A percentile compares a stretch with the other conserved stretches of the same genome.
phyloP scores from a whole-genome alignment of 306 rosid species.

The Canavalia ensiformis region DNA sequence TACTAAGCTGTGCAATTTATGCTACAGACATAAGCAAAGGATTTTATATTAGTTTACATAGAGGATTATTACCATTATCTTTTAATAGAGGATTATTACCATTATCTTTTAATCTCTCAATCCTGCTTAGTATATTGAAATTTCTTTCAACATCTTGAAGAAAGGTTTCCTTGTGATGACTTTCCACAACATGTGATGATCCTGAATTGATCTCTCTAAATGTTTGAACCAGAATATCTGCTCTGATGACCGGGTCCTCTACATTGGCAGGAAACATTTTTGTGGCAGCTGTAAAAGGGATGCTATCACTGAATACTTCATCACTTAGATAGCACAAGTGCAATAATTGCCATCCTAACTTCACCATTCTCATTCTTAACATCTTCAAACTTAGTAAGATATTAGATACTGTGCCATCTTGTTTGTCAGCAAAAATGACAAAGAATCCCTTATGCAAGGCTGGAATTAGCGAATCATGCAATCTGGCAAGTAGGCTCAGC shows the following conservation, averaged over 20 bases:
- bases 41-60: conserved; percentile 8
- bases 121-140: conserved; percentile 61
- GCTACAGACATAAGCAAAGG: conserved; percentile 36
- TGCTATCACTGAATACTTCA: conserved; percentile 65
- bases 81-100: conserved; percentile 66
- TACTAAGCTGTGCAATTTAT: conserved; percentile 4
- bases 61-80: conserved; percentile 62
- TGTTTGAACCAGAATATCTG: conserved; percentile 87
- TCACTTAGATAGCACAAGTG: conserved; percentile 85
- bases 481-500: conserved; percentile 77
- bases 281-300: conserved; percentile 68
- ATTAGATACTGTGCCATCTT: conserved; percentile 59
- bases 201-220: conserved; percentile 84
- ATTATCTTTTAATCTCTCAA: conserved; percentile 63
- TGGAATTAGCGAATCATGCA: conserved; percentile 92
- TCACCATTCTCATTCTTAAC: conserved; percentile 77
- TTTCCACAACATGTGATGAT: conserved; percentile 62
- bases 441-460: conserved; percentile 64
- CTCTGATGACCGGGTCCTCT: conserved; percentile 89
- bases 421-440: conserved; percentile 52
- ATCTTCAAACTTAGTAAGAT: conserved; percentile 74
- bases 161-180: conserved; percentile 71
- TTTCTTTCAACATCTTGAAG: conserved; percentile 81
- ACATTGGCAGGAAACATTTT: conserved; percentile 95
- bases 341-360: conserved; percentile 85